phyloP scores from a whole-genome alignment of 306 rosid species.

The Psophocarpus tetragonolobus region DNA sequence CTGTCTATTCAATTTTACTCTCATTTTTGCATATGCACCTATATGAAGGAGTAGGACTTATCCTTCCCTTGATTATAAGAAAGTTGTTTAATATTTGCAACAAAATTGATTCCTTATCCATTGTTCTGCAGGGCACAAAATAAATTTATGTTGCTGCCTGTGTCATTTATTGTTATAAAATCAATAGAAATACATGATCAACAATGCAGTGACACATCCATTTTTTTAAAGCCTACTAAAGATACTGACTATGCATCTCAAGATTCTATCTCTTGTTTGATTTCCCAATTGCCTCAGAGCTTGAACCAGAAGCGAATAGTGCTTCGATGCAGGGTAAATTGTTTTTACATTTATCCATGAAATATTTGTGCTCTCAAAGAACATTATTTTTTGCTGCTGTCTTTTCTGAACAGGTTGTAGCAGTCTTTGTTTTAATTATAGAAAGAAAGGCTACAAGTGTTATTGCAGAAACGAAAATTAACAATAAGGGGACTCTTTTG shows the following conservation, averaged over 20 bases:
- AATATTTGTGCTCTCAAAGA: conserved; percentile 17
- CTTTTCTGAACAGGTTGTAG: conserved; percentile 63
- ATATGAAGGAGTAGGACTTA: conserved; percentile 1
- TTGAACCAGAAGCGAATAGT: conserved; percentile 44
- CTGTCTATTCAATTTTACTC: background rate
- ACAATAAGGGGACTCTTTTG: conserved; percentile 37
- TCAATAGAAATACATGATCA: conserved; percentile 45
- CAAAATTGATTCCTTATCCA: conserved; percentile 36
- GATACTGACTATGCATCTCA: conserved; percentile 31
- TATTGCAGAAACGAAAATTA: conserved; percentile 32
- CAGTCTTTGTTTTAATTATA: conserved; percentile 61
- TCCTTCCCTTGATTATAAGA: background rate
- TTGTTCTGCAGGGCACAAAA: conserved; percentile 58
- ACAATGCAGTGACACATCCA: conserved; percentile 37
- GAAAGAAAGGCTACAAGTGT: conserved; percentile 48
- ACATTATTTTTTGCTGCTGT: conserved; percentile 14
- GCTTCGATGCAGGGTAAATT: conserved; percentile 69
- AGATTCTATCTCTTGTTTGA: conserved; percentile 47
- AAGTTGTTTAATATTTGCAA: background rate
- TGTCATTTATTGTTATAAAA: conserved; percentile 64
- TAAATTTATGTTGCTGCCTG: conserved; percentile 66
- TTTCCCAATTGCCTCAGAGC: conserved; percentile 57
- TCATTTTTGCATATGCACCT: conserved; percentile 1
- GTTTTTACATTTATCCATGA: conserved; percentile 7
- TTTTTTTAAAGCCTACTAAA: conserved; percentile 34